Percentiles rank a stretch among this genome's conserved stretches.
Evolutionary conservation across 2,329 filamentous ascomycete species (phyloP).

Genomic region (Penicillium sp.): DNA sequence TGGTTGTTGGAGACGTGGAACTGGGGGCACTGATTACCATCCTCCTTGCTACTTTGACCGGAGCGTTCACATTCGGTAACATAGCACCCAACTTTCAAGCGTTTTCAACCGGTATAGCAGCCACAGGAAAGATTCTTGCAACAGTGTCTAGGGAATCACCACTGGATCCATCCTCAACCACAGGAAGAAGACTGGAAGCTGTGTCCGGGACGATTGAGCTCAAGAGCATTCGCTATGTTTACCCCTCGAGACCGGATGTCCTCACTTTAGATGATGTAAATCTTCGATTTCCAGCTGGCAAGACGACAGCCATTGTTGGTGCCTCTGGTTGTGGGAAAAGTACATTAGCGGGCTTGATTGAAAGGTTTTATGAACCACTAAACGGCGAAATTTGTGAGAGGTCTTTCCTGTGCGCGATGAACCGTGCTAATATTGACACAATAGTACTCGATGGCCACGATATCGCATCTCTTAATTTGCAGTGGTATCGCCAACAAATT

Average conservation of each 20-base stretch:
- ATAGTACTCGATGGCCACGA: slow-evolving; percentile 66
- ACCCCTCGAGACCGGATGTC: background rate
- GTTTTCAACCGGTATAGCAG: background rate
- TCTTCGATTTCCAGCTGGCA: background rate
- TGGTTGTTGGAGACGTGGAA: background rate
- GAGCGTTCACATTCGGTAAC: background rate
- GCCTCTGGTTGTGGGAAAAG: slow-evolving; percentile 10
- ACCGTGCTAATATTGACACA: background rate
- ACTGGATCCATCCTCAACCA: background rate
- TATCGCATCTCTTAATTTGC: slow-evolving; percentile 71
- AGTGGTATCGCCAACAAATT: slow-evolving; percentile 88
- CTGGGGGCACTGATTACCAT: background rate
- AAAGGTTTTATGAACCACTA: slow-evolving; percentile 69
- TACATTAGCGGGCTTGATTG: slow-evolving; percentile 5
- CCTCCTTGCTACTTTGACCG: background rate
- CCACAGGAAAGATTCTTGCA: background rate
- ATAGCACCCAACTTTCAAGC: background rate
- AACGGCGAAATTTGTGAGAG: slow-evolving; percentile 46
- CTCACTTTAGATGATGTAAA: background rate
- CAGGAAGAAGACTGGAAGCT: background rate
- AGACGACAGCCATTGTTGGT: slow-evolving; percentile 3
- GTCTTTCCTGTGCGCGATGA: background rate
- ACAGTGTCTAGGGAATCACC: background rate
- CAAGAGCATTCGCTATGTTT: background rate
- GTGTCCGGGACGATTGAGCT: background rate